Evolutionary conservation across 2,329 filamentous ascomycete species (phyloP), one percentile per base, ranked within the genome.

Genomic region (Trichoderma gracile): DNA sequence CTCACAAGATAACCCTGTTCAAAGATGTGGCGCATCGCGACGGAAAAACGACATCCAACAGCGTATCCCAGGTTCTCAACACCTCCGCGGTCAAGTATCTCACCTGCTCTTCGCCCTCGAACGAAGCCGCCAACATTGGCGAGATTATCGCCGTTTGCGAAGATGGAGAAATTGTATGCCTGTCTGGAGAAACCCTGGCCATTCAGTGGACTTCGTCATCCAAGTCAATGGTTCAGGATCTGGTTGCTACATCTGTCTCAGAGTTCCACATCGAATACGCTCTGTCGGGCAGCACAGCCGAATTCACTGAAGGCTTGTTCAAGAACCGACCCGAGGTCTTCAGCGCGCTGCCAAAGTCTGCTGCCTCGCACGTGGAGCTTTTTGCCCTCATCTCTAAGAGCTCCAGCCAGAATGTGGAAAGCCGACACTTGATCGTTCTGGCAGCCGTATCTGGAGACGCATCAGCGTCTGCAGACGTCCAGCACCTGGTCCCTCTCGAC

Each of bases 151-250:
- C 81, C 2, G 79, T 91, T 1, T 84, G 85, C 64, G 77, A 82
- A 47, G 82, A 88, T 67, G 89, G 89, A 42, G 81, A 87, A 65
- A 77, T 90, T 21, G 71, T 84, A 9, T 87, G 85, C 63, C 77
- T 90, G 15, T 84, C 87, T 52, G 83, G 84, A 2, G 85, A 89
- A 68, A 75, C 67, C 8, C 69, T 78, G 19, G 67, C 70, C 3
- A 57, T 75, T 8, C 75, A 73, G 53, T 78, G 77, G 77, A 71
- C 72, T 12, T 69, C 76, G 2, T 71, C 74, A 8, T 70, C 73
- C n/a, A 75, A 72, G 57, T 71, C 76, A 10, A 66, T 70, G 33
- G 69, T 78, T 2, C 75, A 78, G 66, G 76, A 78, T 56, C 71
- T 71, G 21, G 69, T 77, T 47, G 69, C 75, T 19, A 68, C 69